These are phyloP conservation scores for Kwoniella sp. DNA, from an alignment of 768 basidiomycete species.

Conservation along the genomic window DNA sequence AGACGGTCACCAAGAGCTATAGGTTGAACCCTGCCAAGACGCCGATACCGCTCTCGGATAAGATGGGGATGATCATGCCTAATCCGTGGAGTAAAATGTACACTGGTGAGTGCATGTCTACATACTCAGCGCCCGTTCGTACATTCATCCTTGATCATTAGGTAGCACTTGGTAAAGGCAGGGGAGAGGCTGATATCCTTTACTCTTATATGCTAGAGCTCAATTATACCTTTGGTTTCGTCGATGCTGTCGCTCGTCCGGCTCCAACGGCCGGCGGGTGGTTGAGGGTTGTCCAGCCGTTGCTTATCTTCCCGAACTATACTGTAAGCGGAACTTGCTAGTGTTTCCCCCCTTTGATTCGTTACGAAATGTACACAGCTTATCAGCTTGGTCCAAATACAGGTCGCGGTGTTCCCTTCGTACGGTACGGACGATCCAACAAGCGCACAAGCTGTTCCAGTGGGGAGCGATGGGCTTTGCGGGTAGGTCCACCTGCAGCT, in stretches of 20 bases:
- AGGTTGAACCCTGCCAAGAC: conserved; percentile 20
- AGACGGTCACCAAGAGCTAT: conserved; percentile 11
- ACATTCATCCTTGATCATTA: too few relatives aligned
- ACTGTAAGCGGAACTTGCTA: conserved; percentile 33
- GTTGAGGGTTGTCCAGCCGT: conserved; percentile 45
- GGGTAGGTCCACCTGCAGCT: conserved; percentile 27
- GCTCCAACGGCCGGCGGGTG: conserved; percentile 44
- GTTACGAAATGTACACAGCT: too few relatives aligned
- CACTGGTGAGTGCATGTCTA: conserved; percentile 36
- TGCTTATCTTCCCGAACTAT: conserved; percentile 51
- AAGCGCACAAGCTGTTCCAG: conserved; percentile 23
- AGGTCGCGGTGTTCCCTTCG: conserved; percentile 49
- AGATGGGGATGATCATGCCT: conserved; percentile 55
- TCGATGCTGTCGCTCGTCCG: conserved; percentile 46
- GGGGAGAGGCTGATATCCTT: neutral
- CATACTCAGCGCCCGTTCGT: too few relatives aligned
- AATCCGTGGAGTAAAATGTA: conserved; percentile 45
- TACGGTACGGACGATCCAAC: conserved; percentile 32
- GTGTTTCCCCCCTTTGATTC: too few relatives aligned
- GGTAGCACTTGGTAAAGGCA: too few relatives aligned
- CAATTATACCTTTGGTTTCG: conserved; percentile 52
- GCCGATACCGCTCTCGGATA: conserved; percentile 36
- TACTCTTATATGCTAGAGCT: conserved; percentile 24
- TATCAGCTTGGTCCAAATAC: neutral
- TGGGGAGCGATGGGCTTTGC: conserved; percentile 42